These are phyloP conservation scores for Nymphaea thermarum DNA, from an alignment of 164 flowering plant species.

Conservation along the genomic window DNA sequence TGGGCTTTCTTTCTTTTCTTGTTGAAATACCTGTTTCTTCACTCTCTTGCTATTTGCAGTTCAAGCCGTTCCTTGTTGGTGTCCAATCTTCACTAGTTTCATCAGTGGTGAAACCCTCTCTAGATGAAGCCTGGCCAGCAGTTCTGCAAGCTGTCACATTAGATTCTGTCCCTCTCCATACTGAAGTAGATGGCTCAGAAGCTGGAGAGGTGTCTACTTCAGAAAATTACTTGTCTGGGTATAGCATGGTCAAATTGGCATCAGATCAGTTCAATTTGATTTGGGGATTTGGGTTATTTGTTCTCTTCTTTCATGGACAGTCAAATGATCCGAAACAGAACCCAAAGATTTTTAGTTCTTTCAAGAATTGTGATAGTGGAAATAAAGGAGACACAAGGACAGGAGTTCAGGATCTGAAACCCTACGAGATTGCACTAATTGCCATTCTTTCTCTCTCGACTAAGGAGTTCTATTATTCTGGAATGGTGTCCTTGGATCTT, in stretches of 20 bases:
- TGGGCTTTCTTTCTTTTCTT: background rate
- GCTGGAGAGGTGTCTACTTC: slow-evolving; percentile 14
- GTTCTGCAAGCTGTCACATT: slow-evolving; percentile 75
- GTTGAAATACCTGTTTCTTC: background rate
- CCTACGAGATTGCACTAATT: slow-evolving; percentile 45
- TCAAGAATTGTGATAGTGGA: slow-evolving; percentile 20
- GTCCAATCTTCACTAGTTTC: slow-evolving; percentile 64
- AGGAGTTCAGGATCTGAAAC: slow-evolving; percentile 19
- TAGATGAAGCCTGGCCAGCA: slow-evolving; percentile 94
- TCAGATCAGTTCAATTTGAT: slow-evolving; percentile 53
- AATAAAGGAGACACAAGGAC: slow-evolving; percentile 27
- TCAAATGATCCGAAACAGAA: slow-evolving; percentile 15
- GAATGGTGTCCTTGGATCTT: slow-evolving; percentile 39
- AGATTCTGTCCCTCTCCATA: slow-evolving; percentile 63
- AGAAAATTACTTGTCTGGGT: slow-evolving; percentile 48
- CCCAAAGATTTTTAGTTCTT: slow-evolving; percentile 17
- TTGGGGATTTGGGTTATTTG: slow-evolving; percentile 76
- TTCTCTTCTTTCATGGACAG: slow-evolving; percentile 53
- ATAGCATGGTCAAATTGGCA: slow-evolving; percentile 66
- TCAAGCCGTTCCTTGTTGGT: slow-evolving; percentile 82
- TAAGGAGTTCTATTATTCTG: slow-evolving; percentile 36
- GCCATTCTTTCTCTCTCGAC: slow-evolving; percentile 59
- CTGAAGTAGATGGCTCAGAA: slow-evolving; percentile 16
- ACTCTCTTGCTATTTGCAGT: slow-evolving; percentile 26
- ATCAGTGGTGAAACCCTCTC: slow-evolving; percentile 48